Evolutionary conservation across 1,139 yeast species (phyloP).

Genomic region (Waltiozyma sp.): DNA sequence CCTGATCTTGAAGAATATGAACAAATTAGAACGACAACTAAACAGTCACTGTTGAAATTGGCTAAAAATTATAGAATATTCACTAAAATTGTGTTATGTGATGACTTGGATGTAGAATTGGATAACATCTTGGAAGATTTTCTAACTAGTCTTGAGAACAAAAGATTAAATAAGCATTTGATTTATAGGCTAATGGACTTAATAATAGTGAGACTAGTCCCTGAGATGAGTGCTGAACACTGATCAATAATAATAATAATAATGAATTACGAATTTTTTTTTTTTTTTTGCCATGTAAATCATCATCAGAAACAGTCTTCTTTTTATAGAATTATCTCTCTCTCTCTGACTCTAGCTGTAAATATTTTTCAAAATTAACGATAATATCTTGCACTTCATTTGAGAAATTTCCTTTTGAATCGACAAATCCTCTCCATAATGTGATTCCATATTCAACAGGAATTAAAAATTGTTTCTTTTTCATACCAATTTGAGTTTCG

Average conservation of each 20-base stretch:
- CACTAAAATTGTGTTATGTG: neutral
- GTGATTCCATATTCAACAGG: constrained; percentile 6
- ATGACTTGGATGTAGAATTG: constrained; percentile 13
- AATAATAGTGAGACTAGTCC: constrained; percentile 25
- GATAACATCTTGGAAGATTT: constrained; percentile 20
- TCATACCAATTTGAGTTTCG: constrained; percentile 9
- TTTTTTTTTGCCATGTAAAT: no score
- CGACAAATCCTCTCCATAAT: constrained; percentile 13
- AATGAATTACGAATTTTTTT: neutral
- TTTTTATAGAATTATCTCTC: no score
- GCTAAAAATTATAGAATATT: constrained; percentile 11
- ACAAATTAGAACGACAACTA: constrained; percentile 11
- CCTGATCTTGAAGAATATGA: constrained; percentile 14
- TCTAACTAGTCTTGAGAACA: constrained; percentile 25
- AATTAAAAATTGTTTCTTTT: no score
- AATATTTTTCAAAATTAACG: constrained; percentile 7
- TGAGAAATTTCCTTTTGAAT: constrained; percentile 11
- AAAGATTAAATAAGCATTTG: constrained; percentile 30
- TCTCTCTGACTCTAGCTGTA: neutral
- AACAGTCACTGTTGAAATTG: constrained; percentile 6
- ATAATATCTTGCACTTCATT: constrained; percentile 7
- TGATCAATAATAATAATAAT: neutral
- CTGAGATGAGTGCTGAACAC: constrained; percentile 21
- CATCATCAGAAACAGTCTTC: no score
- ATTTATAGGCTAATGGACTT: constrained; percentile 29